A percentile compares a stretch with the other conserved stretches of the same genome.
These are phyloP conservation scores for Tricholoma terreum DNA, from an alignment of 768 basidiomycete genomes.

Conservation along the genomic window DNA sequence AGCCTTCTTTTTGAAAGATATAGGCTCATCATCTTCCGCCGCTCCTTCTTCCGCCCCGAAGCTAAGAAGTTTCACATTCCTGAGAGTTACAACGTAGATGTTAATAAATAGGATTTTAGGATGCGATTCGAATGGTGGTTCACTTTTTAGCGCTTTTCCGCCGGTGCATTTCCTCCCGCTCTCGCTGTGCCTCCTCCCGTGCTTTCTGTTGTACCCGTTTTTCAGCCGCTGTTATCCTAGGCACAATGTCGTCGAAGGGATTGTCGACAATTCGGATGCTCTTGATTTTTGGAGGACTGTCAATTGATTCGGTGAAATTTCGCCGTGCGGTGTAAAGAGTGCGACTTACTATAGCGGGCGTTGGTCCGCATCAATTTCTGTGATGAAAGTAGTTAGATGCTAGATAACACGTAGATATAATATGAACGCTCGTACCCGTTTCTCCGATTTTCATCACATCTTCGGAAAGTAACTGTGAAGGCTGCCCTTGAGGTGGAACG, in stretches of 20 bases:
- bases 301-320: neutral
- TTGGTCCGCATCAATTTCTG: slow-evolving; percentile 72
- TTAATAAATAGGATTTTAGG: neutral
- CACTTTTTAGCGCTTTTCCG: slow-evolving; percentile 87
- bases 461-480: slow-evolving; percentile 24
- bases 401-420: neutral
- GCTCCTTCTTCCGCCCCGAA: slow-evolving; percentile 77
- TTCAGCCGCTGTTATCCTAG: slow-evolving; percentile 94
- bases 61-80: slow-evolving; percentile 86
- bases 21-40: slow-evolving; percentile 55
- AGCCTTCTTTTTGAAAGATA: slow-evolving; percentile 69
- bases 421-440: slow-evolving; percentile 54
- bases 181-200: slow-evolving; percentile 67
- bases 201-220: slow-evolving; percentile 82
- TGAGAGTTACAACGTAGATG: slow-evolving; percentile 25
- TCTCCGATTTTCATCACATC: slow-evolving; percentile 92
- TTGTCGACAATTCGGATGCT: slow-evolving; percentile 84
- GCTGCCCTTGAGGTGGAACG: neutral
- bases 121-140: slow-evolving; percentile 16
- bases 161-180: slow-evolving; percentile 72
- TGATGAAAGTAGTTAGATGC: slow-evolving; percentile 3
- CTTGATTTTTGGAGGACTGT: slow-evolving; percentile 89
- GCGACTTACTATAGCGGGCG: slow-evolving; percentile 74
- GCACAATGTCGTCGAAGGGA: slow-evolving; percentile 93
- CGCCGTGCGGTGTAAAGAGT: neutral